Evolutionary conservation across 129 eudicot species (phyloP), one percentile per base, ranked within the genome.

Genomic region (Lonicera japonica): DNA sequence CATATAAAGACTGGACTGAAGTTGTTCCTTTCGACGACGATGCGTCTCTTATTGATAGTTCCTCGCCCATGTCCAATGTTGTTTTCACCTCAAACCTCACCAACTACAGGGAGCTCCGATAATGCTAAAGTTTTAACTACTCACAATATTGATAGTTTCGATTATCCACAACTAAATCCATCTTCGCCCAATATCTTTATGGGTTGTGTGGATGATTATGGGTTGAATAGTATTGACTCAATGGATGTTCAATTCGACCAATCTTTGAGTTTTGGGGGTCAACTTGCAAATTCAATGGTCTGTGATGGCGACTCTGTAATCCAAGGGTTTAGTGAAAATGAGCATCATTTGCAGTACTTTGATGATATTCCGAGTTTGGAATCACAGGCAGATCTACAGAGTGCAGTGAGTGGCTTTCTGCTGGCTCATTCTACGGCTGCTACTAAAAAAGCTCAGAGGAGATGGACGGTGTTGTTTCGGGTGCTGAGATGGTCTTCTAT

Each of bases 401-500:
- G 70, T 54, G 78, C 74, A 10, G 72, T 71, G 58, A 76, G 65
- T 63, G 75, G 79, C 67, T 78, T 80, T 73, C 56, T 78, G 56
- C 53, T 63, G 34, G 63, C 80, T 58, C 80, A 60, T 51, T 56
- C 83, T 54, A 20, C 66, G 5, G 60, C 41, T 20, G 73, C 81
- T 43, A 46, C 68, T 34, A 74, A 63, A 36, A 84, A 80, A 66
- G 87, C 84, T 70, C 82, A 82, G 21, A 71, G 73, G 75, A 70
- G 87, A 71, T 86, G 95, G 95, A 86, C 65, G 50, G 64, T 86
- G 51, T 61, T 86, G 56, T 77, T 63, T 11, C 70, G 79, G 36
- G 95, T 83, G 21, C 24, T 79, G n/a, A 86, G 69, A 59, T 76
- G 80, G 84, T 51, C 77, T 17, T 74, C 80, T 0, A 40, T 71